A percentile compares a stretch with the other conserved stretches of the same genome.
phyloP scores from a whole-genome alignment of 805 yeast species.

The Candida schatavii region DNA sequence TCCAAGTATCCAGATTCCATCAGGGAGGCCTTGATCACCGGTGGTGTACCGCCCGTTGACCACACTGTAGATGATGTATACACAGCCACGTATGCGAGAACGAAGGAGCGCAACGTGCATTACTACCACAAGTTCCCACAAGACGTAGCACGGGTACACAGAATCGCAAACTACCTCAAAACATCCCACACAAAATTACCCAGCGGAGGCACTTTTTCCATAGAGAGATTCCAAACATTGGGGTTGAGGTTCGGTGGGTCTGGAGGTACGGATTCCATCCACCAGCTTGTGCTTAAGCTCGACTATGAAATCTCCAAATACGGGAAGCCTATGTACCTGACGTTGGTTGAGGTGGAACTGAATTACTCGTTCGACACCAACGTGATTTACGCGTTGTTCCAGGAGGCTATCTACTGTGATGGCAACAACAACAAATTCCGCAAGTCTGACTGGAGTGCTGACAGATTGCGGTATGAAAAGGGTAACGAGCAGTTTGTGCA shows the following conservation, averaged over 20 bases:
- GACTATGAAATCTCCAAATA: conserved; percentile 32
- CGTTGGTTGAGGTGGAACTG: conserved; percentile 31
- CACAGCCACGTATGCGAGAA: conserved; percentile 43
- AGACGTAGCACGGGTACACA: conserved; percentile 38
- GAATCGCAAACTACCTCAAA: conserved; percentile 33
- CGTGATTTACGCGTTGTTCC: conserved; percentile 52
- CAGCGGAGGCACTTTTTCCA: conserved; percentile 47
- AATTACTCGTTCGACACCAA: conserved; percentile 50
- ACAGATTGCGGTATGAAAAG: conserved; percentile 27
- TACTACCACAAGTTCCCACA: conserved; percentile 49
- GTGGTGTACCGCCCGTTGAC: conserved; percentile 57
- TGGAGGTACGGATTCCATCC: conserved; percentile 50
- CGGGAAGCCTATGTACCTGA: conserved; percentile 38
- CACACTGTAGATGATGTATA: conserved; percentile 47
- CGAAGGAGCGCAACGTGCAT: conserved; percentile 46
- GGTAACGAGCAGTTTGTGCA: conserved; percentile 26
- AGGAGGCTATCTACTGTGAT: conserved; percentile 57
- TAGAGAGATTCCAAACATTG: conserved; percentile 51
- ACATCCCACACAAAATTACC: conserved; percentile 38
- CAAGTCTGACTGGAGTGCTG: conserved; percentile 49
- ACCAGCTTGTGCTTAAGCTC: conserved; percentile 41
- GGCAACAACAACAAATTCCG: conserved; percentile 9
- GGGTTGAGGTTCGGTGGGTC: conserved; percentile 51
- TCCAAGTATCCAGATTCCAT: conserved; percentile 43
- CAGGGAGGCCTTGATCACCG: conserved; percentile 47